phyloP scores from a whole-genome alignment of 352 stramenopile species.

The Aphanomyces invadans region DNA sequence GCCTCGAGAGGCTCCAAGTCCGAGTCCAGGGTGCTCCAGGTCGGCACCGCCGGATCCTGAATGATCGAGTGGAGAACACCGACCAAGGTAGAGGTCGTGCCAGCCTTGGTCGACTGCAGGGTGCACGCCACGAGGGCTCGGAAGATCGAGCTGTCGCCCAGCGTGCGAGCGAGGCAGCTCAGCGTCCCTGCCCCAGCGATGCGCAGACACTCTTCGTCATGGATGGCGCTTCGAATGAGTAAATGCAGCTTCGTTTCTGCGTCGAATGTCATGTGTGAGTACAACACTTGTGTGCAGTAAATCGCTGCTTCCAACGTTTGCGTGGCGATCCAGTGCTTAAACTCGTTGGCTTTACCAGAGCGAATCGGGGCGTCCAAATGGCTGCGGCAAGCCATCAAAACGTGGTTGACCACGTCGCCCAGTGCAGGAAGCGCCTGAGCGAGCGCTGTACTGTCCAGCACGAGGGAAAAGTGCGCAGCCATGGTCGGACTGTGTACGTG shows the following conservation, averaged over 20 bases:
- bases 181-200: slow-evolving; percentile 35
- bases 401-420: slow-evolving; percentile 50
- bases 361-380: slow-evolving; percentile 31
- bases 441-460: slow-evolving; percentile 38
- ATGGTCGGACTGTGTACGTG: not conserved
- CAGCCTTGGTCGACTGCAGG: slow-evolving; percentile 28
- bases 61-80: not conserved
- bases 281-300: slow-evolving; percentile 37
- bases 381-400: slow-evolving; percentile 64
- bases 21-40: slow-evolving; percentile 25
- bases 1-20: slow-evolving; percentile 61
- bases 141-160: slow-evolving; percentile 29
- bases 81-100: not conserved
- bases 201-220: slow-evolving; percentile 37
- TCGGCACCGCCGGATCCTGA: not conserved
- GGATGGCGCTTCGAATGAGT: slow-evolving; percentile 42
- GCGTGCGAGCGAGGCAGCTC: slow-evolving; percentile 29
- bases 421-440: slow-evolving; percentile 29
- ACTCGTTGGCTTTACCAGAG: slow-evolving; percentile 32
- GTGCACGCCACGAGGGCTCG: slow-evolving; percentile 55
- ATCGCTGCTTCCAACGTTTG: slow-evolving; percentile 46
- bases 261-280: slow-evolving; percentile 38
- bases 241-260: slow-evolving; percentile 61
- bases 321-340: slow-evolving; percentile 40
- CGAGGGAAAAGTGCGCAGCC: not conserved